Evolutionary conservation across 768 basidiomycete species (phyloP), one percentile per base, ranked within the genome.

Genomic region (Dentipellis sp.): DNA sequence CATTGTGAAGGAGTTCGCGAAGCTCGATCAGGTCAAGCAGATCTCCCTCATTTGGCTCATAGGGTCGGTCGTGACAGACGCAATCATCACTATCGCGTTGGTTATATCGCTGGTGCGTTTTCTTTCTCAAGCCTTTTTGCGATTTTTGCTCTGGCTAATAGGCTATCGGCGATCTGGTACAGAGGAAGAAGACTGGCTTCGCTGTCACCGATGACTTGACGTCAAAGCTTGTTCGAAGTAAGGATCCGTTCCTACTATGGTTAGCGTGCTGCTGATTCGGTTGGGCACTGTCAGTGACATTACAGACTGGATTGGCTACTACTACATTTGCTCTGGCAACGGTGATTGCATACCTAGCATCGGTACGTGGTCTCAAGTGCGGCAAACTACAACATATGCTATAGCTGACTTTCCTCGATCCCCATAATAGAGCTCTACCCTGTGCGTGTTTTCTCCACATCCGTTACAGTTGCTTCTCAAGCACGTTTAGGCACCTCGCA

Each of bases 131-230:
- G 29, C 6, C 29, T 12, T 29, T 5, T 0, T 49, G 2, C 48
- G 2, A 10, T 35, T 11, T 2, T 40, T 55, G 21, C 12, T 1
- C n/a, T 48, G n/a, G 29, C 29, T 29, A 6, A 29, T 29, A 6
- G 29, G 29, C 6, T 6, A 29, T 6, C 3, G 3, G 29, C 6
- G 6, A 29, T 6, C 3, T 23, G 37, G 12, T n/a, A n/a, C 46
- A 78, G 77, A 61, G 64, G 36, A 70, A 59, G 36, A 74, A 71
- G 61, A 77, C 75, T 0, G 76, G 77, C 10, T 75, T 77, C 56
- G 57, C 66, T 3, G 56, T 60, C 5, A 76, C 77, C 0, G 76
- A 78, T 56, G 64, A 72, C 40, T 60, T 73, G 40, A 65, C 78
- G 0, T 72, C 77, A 58, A 69, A 64, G 50, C 73, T 79, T 52